These are phyloP conservation scores for Leavenworthia alabamica DNA, from an alignment of 345 rosid genomes.

Conservation along the genomic window DNA sequence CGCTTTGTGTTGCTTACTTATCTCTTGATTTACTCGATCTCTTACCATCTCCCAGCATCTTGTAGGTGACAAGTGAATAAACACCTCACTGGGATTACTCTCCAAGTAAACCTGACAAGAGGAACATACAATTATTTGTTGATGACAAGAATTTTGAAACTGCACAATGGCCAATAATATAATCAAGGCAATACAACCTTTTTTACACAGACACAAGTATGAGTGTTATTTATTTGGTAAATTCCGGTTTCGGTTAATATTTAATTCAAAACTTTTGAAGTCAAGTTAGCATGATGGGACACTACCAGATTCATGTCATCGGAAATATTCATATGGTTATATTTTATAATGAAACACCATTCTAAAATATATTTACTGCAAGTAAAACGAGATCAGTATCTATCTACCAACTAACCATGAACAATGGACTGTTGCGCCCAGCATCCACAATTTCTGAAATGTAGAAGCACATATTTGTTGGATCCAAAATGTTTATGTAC, in stretches of 20 bases:
- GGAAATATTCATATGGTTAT: not conserved
- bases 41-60: constrained; percentile 99
- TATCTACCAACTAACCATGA: constrained; percentile 53
- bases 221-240: not conserved
- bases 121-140: constrained; percentile 12
- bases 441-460: constrained; percentile 86
- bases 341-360: not conserved
- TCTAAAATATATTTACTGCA: not conserved
- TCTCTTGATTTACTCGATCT: constrained; percentile 91
- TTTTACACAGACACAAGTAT: not conserved
- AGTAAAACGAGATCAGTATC: constrained; percentile 3
- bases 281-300: not conserved
- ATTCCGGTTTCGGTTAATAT: not conserved
- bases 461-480: constrained; percentile 65
- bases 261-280: not conserved
- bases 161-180: no score
- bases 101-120: constrained; percentile 77
- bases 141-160: no score
- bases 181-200: no score
- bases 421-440: constrained; percentile 61
- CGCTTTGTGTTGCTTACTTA: constrained; percentile 66
- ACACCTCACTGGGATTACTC: constrained; percentile 68
- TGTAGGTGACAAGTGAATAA: constrained; percentile 69
- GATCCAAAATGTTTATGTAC: constrained; percentile 76
- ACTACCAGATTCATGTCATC: not conserved